These are phyloP conservation scores for Phyllosticta citrichinensis DNA, from an alignment of 2,329 filamentous ascomycete species.

Conservation along the genomic window DNA sequence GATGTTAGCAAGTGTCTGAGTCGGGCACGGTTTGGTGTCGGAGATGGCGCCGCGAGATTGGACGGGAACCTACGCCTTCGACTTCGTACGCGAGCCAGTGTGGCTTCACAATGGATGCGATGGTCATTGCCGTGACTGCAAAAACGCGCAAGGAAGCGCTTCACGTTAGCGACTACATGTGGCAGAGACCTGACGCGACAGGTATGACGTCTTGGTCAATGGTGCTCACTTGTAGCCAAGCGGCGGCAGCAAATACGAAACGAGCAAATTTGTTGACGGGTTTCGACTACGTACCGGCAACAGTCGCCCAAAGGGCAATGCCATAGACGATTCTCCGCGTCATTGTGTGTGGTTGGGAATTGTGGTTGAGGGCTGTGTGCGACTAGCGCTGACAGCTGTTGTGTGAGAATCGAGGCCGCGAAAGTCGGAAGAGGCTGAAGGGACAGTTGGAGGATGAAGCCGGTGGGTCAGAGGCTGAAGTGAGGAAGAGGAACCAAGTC, in stretches of 20 bases:
- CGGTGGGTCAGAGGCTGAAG: not conserved
- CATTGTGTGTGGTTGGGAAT: slow-evolving; percentile 23
- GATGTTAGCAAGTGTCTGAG: not conserved
- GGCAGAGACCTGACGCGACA: not conserved
- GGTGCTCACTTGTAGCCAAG: slow-evolving; percentile 2
- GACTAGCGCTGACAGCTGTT: not conserved
- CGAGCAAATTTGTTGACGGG: not conserved
- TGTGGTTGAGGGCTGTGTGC: not conserved
- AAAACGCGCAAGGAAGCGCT: not conserved
- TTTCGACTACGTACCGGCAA: slow-evolving; percentile 28
- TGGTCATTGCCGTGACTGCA: slow-evolving; percentile 59
- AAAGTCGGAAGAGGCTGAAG: not conserved
- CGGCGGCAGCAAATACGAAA: not conserved
- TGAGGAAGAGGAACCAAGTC: not conserved
- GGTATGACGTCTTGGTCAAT: slow-evolving; percentile 11
- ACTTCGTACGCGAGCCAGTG: slow-evolving; percentile 55
- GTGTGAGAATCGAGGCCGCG: not conserved
- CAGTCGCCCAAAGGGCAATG: slow-evolving; percentile 37
- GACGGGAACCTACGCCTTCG: slow-evolving; percentile 1
- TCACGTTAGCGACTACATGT: not conserved
- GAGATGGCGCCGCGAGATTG: not conserved
- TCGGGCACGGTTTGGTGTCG: not conserved
- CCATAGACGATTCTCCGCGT: slow-evolving; percentile 40
- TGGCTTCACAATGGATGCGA: slow-evolving; percentile 58
- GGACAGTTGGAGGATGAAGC: not conserved